Percentiles rank a stretch among this genome's conserved stretches.
Evolutionary conservation across 495 filamentous ascomycete species (phyloP).

Genomic region (Penicillium lividum): DNA sequence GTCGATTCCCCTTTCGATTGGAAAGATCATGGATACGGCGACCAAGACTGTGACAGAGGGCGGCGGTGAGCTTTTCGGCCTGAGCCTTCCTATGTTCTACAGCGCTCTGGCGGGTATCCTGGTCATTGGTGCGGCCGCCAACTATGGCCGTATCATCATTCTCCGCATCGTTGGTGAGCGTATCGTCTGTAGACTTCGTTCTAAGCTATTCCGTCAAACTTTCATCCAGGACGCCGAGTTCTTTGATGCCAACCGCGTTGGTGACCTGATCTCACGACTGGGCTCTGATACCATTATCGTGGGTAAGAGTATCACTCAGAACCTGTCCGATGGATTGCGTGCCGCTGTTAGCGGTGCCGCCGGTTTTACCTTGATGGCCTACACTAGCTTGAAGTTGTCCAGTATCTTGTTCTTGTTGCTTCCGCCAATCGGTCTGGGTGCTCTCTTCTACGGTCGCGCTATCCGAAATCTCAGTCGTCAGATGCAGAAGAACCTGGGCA

Average conservation of each 20-base stretch:
- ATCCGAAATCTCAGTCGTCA: constrained; percentile 85
- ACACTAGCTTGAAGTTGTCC: constrained; percentile 88
- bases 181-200: constrained; percentile 85
- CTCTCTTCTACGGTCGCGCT: constrained; percentile 84
- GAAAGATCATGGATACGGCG: constrained; percentile 88
- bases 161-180: constrained; percentile 94
- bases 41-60: constrained; percentile 56
- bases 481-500: constrained; percentile 90
- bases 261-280: constrained; percentile 91
- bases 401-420: constrained; percentile 82
- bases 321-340: constrained; percentile 89
- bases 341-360: constrained; percentile 84
- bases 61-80: constrained; percentile 63
- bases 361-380: constrained; percentile 88
- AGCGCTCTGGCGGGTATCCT: constrained; percentile 69
- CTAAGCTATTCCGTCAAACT: constrained; percentile 85
- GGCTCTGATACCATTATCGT: constrained; percentile 97
- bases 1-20: constrained; percentile 94
- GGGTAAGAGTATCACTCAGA: constrained; percentile 97
- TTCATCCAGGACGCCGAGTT: constrained; percentile 97
- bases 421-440: constrained; percentile 87
- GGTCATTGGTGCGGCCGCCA: constrained; percentile 74
- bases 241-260: constrained; percentile 96
- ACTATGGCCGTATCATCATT: constrained; percentile 91
- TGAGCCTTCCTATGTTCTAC: constrained; percentile 77